Conservation (phyloP, 192 early-diverging fungal genomes). For the Podila clonocystis region DNA sequence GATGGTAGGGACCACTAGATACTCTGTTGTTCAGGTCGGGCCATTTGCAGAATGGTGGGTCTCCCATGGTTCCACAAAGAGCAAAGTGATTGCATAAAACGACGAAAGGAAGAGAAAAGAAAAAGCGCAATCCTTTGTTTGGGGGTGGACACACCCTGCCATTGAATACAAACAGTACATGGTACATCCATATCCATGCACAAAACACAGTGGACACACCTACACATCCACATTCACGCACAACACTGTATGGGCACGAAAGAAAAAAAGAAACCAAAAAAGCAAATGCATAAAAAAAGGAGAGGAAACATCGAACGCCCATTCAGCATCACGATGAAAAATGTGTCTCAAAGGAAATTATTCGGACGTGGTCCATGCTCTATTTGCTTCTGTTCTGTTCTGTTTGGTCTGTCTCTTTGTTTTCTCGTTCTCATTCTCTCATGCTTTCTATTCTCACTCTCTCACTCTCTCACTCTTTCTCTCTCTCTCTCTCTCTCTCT, state of each 20-base stretch:
- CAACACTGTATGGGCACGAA: neutral
- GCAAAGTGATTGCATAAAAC: too few species aligned
- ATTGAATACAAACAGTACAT: too few species aligned
- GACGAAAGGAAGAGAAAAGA: too few species aligned
- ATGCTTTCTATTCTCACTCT: neutral
- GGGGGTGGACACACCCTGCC: too few species aligned
- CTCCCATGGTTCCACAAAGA: too few species aligned
- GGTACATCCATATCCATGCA: neutral
- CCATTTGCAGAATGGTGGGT: too few species aligned
- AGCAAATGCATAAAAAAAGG: neutral
- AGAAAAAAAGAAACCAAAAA: too few species aligned
- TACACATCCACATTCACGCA: neutral
- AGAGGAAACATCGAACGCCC: neutral
- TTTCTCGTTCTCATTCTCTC: neutral
- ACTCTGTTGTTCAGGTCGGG: too few species aligned
- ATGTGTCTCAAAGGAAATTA: neutral
- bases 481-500: neutral
- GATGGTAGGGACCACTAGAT: neutral
- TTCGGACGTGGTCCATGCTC: constrained; percentile 4
- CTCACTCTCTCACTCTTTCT: neutral
- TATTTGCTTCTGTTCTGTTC: neutral
- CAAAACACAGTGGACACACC: neutral
- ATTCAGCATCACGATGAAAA: neutral
- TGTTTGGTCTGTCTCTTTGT: neutral
- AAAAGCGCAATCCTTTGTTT: too few species aligned